A percentile compares a stretch with the other conserved stretches of the same genome.
Conservation (phyloP, 1,284 basidiomycete genomes). For the Rhodotorula sp. region DNA sequence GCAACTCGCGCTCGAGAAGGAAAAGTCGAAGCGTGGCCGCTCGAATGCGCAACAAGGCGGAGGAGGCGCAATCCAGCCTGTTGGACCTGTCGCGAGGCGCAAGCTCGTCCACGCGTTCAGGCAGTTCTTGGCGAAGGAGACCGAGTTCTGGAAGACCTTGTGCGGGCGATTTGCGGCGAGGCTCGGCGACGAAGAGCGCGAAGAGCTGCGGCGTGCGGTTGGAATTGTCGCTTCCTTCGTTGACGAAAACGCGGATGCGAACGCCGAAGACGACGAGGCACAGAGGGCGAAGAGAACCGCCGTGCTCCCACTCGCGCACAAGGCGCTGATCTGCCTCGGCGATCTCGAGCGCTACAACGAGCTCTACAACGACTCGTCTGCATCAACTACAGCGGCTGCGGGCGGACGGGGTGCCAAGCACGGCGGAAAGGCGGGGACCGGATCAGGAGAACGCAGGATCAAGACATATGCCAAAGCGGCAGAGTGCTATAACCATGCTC, state of each 20-base stretch:
- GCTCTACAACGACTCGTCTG: conserved; percentile 65
- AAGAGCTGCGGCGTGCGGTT: conserved; percentile 59
- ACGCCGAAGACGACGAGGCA: conserved; percentile 44
- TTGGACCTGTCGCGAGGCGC: conserved; percentile 59
- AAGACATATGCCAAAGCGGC: conserved; percentile 69
- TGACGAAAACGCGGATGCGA: conserved; percentile 1
- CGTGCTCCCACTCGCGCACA: conserved; percentile 65
- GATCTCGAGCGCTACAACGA: conserved; percentile 93
- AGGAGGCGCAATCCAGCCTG: conserved; percentile 37
- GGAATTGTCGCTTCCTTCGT: conserved; percentile 55
- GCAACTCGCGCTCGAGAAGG: conserved; percentile 36
- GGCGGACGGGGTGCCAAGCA: conserved; percentile 31
- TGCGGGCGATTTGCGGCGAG: conserved; percentile 67
- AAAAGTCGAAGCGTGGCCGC: conserved; percentile 19
- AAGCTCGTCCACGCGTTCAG: conserved; percentile 82
- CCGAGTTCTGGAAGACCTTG: conserved; percentile 79
- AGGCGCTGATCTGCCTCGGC: conserved; percentile 84
- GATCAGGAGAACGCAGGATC: conserved; percentile 3
- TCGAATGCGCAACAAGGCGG: conserved; percentile 5
- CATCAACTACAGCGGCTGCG: neutral
- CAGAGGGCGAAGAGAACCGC: conserved; percentile 61
- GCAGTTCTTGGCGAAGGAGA: conserved; percentile 78
- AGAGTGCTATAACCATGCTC: conserved; percentile 78
- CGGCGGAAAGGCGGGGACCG: conserved; percentile 32
- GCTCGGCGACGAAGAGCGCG: conserved; percentile 57